phyloP scores from a whole-genome alignment of 2,329 filamentous ascomycete genomes.

The Escovopsis weberi region DNA sequence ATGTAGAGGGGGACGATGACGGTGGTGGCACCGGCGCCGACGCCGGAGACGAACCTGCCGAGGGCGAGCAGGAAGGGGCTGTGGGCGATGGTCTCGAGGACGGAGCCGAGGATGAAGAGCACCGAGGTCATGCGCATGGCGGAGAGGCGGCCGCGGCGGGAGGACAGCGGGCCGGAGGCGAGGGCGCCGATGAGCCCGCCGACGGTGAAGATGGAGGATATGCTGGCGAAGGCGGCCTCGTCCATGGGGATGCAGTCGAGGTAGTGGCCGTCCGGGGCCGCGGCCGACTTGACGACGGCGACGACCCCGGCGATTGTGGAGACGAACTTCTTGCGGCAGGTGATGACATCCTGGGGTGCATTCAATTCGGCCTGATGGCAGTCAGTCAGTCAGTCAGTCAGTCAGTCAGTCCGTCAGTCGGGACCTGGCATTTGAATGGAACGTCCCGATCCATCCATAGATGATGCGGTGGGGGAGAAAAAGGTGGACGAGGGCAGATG shows the following conservation, averaged over 20 bases:
- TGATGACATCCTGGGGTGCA: conserved; percentile 85
- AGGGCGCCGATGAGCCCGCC: conserved; percentile 79
- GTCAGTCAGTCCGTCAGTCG: too few relatives aligned
- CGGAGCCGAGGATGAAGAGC: conserved; percentile 62
- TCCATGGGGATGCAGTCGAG: conserved; percentile 82
- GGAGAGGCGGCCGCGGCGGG: conserved; percentile 57
- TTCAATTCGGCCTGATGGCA: conserved; percentile 65
- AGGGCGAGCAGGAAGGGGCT: conserved; percentile 53
- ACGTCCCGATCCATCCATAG: too few relatives aligned
- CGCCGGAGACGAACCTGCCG: conserved; percentile 65
- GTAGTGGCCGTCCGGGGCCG: conserved; percentile 23
- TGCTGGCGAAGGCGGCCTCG: conserved; percentile 64
- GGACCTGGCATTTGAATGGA: too few relatives aligned
- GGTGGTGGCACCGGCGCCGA: conserved; percentile 77
- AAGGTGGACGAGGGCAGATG: too few relatives aligned
- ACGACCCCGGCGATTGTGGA: conserved; percentile 15
- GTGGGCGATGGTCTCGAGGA: conserved; percentile 57
- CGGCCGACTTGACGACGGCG: conserved; percentile 14
- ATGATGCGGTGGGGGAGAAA: too few relatives aligned
- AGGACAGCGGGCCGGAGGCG: conserved; percentile 63
- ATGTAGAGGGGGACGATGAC: conserved; percentile 94
- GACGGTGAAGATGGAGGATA: conserved; percentile 82
- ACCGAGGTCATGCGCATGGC: conserved; percentile 65
- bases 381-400: background rate
- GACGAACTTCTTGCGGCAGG: conserved; percentile 50